phyloP scores from a whole-genome alignment of 345 rosid species.

The Geranium rotundifolium region DNA sequence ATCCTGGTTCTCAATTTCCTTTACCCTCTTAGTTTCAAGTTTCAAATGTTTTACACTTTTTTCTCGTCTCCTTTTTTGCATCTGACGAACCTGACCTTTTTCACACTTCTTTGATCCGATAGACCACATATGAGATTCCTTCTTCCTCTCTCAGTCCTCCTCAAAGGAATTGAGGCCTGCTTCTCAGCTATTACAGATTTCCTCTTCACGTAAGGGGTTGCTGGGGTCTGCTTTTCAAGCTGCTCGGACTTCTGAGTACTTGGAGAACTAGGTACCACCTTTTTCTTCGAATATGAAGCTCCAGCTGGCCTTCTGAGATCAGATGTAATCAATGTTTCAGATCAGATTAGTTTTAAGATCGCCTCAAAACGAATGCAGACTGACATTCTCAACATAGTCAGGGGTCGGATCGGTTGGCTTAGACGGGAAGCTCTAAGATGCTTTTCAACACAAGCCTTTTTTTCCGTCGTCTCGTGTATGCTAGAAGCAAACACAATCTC shows the following conservation, averaged over 20 bases:
- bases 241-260: conserved; percentile 44
- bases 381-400: too few species aligned
- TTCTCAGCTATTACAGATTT: conserved; percentile 32
- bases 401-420: too few species aligned
- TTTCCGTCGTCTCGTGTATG: too few species aligned
- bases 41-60: conserved; percentile 26
- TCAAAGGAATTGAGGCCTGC: conserved; percentile 31
- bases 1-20: conserved; percentile 8
- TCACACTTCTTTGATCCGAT: conserved; percentile 27
- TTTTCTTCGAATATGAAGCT: conserved; percentile 25
- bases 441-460: too few species aligned
- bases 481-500: too few species aligned
- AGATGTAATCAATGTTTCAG: conserved; percentile 15
- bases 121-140: conserved; percentile 22
- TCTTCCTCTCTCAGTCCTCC: conserved; percentile 52
- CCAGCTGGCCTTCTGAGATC: conserved; percentile 46
- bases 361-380: neutral
- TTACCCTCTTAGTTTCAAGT: conserved; percentile 23
- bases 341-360: too few species aligned
- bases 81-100: conserved; percentile 14
- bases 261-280: conserved; percentile 17
- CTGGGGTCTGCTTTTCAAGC: conserved; percentile 31
- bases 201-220: conserved; percentile 23
- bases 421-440: too few species aligned
- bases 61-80: conserved; percentile 18